phyloP scores from a whole-genome alignment of 495 filamentous ascomycete species.

The Tuber borchii region DNA sequence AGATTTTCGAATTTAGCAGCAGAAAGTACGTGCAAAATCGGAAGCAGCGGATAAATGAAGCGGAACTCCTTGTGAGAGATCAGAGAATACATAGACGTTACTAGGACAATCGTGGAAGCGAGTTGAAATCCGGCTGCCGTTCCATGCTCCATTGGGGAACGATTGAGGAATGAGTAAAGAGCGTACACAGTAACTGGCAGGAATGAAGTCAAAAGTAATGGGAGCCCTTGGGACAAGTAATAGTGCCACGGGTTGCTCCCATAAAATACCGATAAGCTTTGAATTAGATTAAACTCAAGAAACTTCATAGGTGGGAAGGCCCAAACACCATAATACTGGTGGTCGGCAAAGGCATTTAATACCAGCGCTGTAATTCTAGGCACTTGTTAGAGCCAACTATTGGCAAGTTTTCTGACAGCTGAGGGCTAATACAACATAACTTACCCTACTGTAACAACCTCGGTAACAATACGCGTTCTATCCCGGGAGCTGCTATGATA shows the following conservation, averaged over 20 bases:
- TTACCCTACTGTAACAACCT: constrained; percentile 39
- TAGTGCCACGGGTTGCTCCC: constrained; percentile 89
- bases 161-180: constrained; percentile 48
- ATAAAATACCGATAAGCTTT: constrained; percentile 84
- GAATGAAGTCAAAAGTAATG: constrained; percentile 75
- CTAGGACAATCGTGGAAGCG: constrained; percentile 54
- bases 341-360: constrained; percentile 55
- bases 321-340: constrained; percentile 77
- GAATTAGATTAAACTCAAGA: constrained; percentile 84
- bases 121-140: constrained; percentile 49
- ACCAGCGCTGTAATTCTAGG: constrained; percentile 31
- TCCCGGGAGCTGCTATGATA: constrained; percentile 42
- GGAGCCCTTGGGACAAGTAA: constrained; percentile 82
- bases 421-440: constrained; percentile 10
- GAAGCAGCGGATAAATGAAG: constrained; percentile 91
- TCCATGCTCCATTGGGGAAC: constrained; percentile 21
- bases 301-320: constrained; percentile 84
- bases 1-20: constrained; percentile 47
- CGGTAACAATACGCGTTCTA: constrained; percentile 25
- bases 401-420: not conserved
- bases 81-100: constrained; percentile 60
- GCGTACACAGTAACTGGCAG: constrained; percentile 67
- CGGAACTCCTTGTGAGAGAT: constrained; percentile 96
- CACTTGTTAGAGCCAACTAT: constrained; percentile 4
- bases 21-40: constrained; percentile 72